Evolutionary conservation across 192 early-diverging fungal genomes (phyloP), one percentile per base, ranked within the genome.

Genomic region (Backusella parvicylindrica): DNA sequence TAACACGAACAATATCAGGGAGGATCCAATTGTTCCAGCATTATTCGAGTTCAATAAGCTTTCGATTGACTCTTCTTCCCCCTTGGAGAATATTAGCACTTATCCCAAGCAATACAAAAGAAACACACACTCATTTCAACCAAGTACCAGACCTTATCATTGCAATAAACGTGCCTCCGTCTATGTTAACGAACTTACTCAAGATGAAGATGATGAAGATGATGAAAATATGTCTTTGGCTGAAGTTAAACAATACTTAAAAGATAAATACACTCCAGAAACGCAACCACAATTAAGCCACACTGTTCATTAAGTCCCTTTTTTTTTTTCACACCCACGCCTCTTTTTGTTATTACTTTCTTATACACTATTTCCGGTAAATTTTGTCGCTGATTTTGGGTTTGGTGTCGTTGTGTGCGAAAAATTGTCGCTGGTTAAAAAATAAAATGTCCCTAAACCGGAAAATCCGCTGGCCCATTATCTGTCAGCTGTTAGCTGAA

Each of bases 141-240:
- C 53, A 11, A 60, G 11, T 26, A 28, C 53, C 4, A 26, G 23
- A 23, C 53, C 53, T 3, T 60, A 60, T 60, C 53, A 60, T 28
- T 26, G 23, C 3, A 60, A 60, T 60, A 60, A 60, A 4, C 53
- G 53, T 11, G 53, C 53, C 0, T 60, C 53, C 9, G 53, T 26
- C 1, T 60, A 60, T 28, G 21, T 60, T 3, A 23, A 28, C 11
- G 23, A 60, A 12, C 8, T 1, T 12, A 28, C 9, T 33, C 12
- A 33, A 31, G 32, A 18, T 15, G 32, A 66, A 18, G 63, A 32
- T 32, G 53, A 56, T 60, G 53, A 23, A 12, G 53, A 38, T 18
- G 37, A 47, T 30, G 68, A 70, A 31, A 70, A 70, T 31, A 38
- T 70, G 13, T 70, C 35, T 2, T 47, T 70, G 38, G 68, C 68